phyloP scores from a whole-genome alignment of 257 asterid genomes.

The Solanum corneliomulleri region DNA sequence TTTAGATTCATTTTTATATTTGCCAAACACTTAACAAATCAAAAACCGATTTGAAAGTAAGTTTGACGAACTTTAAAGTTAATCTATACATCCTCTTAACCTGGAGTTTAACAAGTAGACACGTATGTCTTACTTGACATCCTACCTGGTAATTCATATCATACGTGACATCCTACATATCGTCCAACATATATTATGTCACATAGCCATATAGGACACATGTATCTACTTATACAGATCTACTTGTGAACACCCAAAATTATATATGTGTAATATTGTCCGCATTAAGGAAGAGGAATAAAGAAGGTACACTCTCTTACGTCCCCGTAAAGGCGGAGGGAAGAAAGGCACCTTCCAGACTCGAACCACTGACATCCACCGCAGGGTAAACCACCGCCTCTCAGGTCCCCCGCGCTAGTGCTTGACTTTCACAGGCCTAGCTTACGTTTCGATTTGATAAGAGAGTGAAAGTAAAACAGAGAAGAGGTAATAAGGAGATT shows the following conservation, averaged over 20 bases:
- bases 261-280: background rate
- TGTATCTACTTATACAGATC: background rate
- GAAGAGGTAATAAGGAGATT: background rate
- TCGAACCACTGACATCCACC: too few species aligned
- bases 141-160: background rate
- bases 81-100: background rate
- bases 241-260: too few species aligned
- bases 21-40: too few species aligned
- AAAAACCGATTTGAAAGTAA: too few species aligned
- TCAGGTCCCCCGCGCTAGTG: background rate
- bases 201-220: too few species aligned
- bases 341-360: background rate
- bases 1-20: too few species aligned
- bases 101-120: too few species aligned
- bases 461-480: background rate
- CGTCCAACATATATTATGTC: background rate
- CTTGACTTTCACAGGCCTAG: too few species aligned
- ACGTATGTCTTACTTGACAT: background rate
- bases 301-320: background rate
- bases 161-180: background rate
- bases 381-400: too few species aligned
- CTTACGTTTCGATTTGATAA: background rate
- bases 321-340: background rate
- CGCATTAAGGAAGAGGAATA: background rate
- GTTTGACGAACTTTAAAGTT: too few species aligned